Conservation (phyloP, 1,139 yeast species). For the Geotrichum candidum region DNA sequence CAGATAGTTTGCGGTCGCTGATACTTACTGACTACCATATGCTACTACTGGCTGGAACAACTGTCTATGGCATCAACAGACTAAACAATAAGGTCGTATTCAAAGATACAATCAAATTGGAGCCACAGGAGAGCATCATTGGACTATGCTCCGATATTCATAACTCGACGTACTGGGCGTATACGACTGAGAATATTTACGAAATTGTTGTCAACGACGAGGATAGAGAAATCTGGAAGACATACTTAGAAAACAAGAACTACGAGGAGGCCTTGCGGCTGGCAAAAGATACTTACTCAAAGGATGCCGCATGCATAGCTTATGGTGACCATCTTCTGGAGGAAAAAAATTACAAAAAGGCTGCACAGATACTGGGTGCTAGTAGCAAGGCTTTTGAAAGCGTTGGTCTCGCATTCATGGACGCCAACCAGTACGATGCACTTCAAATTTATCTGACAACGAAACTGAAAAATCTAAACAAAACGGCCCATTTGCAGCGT, state of each 20-base stretch:
- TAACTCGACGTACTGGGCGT: conserved; percentile 56
- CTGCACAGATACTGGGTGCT: conserved; percentile 58
- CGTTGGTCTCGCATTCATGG: conserved; percentile 59
- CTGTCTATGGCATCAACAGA: conserved; percentile 43
- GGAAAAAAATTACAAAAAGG: conserved; percentile 39
- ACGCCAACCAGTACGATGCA: conserved; percentile 39
- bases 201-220: conserved; percentile 71
- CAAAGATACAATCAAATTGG: conserved; percentile 37
- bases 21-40: conserved; percentile 51
- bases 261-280: conserved; percentile 64
- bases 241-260: conserved; percentile 53
- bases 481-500: conserved; percentile 46
- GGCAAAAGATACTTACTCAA: conserved; percentile 40
- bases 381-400: conserved; percentile 68
- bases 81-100: conserved; percentile 45
- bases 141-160: conserved; percentile 58
- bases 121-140: conserved; percentile 40
- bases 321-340: conserved; percentile 56
- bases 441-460: conserved; percentile 52
- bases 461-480: conserved; percentile 44
- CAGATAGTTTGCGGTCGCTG: conserved; percentile 34
- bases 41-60: conserved; percentile 41
- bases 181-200: conserved; percentile 45
- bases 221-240: conserved; percentile 67
- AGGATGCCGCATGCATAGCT: conserved; percentile 52